A percentile compares a stretch with the other conserved stretches of the same genome.
These are phyloP conservation scores for Pseudisothecium myosuroides DNA, from an alignment of 225 moss, liverwort and hornwort species.

Conservation along the genomic window DNA sequence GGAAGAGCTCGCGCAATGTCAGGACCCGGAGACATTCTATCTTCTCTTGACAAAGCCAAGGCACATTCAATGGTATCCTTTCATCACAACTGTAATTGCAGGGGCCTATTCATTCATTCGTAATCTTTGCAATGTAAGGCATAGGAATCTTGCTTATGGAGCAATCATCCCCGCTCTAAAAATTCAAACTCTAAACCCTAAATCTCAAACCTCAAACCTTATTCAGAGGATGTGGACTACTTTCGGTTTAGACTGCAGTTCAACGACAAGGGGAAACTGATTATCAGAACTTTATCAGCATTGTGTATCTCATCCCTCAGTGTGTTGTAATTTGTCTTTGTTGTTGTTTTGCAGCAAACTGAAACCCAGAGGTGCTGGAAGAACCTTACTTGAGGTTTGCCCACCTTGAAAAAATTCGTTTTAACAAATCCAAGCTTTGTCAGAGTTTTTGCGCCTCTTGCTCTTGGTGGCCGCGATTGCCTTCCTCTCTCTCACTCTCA, in stretches of 20 bases:
- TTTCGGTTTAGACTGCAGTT: neutral
- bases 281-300: neutral
- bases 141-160: neutral
- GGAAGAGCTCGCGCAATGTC: neutral
- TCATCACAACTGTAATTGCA: neutral
- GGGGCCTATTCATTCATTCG: neutral
- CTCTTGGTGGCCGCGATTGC: neutral
- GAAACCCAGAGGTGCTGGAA: neutral
- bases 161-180: neutral
- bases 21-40: neutral
- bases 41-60: neutral
- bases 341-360: no score
- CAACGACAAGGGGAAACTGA: no score
- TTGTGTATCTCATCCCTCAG: neutral
- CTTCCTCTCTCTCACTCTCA: neutral
- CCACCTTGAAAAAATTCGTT: no score
- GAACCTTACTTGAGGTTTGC: neutral
- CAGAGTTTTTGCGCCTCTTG: neutral
- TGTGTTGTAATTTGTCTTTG: no score
- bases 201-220: no score
- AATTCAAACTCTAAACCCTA: neutral
- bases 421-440: neutral
- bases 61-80: neutral
- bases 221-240: neutral
- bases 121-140: neutral